Conservation (phyloP, 2,329 filamentous ascomycete species). For the Trichophyton verrucosum region DNA sequence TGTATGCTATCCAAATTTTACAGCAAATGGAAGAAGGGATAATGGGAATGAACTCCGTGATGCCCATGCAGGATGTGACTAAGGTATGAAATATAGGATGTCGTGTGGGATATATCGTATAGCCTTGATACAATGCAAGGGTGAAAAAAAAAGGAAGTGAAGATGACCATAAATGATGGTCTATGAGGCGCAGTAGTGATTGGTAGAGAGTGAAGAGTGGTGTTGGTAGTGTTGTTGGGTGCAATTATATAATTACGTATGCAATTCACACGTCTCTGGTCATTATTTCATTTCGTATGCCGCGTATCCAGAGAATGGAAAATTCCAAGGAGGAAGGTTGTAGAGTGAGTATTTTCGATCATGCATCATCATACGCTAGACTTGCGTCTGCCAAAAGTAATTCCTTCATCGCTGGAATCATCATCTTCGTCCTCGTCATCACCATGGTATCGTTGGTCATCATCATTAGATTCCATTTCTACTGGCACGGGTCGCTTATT, state of each 20-base stretch:
- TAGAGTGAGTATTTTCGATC: neutral
- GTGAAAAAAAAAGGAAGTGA: neutral
- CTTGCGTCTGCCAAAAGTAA: slow-evolving; percentile 25
- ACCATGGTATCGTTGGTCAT: slow-evolving; percentile 30
- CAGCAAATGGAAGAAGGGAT: neutral
- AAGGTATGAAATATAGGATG: neutral
- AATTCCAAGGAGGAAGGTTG: neutral
- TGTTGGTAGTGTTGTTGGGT: neutral
- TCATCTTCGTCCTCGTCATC: slow-evolving; percentile 30
- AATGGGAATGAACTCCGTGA: neutral
- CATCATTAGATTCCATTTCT: slow-evolving; percentile 17
- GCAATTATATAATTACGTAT: neutral
- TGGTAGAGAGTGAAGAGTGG: neutral
- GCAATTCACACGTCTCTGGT: neutral
- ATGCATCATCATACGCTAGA: neutral
- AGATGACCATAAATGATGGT: neutral
- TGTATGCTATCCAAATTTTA: slow-evolving; percentile 3
- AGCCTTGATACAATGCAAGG: neutral
- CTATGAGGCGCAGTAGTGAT: neutral
- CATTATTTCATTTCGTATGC: neutral
- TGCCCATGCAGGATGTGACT: slow-evolving; percentile 1
- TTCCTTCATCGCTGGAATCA: slow-evolving; percentile 33
- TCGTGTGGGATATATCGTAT: neutral
- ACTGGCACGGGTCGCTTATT: neutral
- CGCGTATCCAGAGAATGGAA: neutral